Evolutionary conservation across 371 early-diverging fungal species (phyloP).

Genomic region (Fennellomyces sp.): DNA sequence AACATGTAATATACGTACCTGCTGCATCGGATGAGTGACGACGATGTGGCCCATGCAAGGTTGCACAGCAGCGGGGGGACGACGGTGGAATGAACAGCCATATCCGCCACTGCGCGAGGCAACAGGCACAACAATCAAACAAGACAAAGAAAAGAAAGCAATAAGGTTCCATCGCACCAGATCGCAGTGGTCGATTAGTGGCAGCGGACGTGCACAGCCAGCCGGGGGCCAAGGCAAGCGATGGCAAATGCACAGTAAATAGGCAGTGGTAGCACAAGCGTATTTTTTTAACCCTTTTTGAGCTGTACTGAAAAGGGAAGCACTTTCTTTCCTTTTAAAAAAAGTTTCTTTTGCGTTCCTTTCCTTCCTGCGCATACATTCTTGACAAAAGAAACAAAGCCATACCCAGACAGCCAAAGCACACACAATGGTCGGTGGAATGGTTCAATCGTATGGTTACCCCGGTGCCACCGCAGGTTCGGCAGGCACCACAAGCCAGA

Average conservation of each 20-base stretch:
- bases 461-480: slow-evolving; percentile 22
- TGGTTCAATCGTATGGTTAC: slow-evolving; percentile 53
- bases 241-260: no score
- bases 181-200: no score
- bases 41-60: not conserved
- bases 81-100: no score
- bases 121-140: no score
- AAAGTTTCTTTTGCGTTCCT: not conserved
- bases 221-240: no score
- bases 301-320: not conserved
- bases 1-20: not conserved
- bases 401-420: no score
- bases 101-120: no score
- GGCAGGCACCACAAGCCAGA: slow-evolving; percentile 23
- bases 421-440: slow-evolving; percentile 42
- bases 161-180: no score
- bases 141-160: no score
- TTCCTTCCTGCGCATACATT: slow-evolving; percentile 12
- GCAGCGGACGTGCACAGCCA: no score
- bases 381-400: slow-evolving; percentile 19
- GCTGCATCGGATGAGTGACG: not conserved
- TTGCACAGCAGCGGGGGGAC: not conserved
- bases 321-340: not conserved
- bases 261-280: not conserved
- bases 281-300: no score